Conservation (phyloP, 169 alveolate genomes). For the Perkinsus marinus region DNA sequence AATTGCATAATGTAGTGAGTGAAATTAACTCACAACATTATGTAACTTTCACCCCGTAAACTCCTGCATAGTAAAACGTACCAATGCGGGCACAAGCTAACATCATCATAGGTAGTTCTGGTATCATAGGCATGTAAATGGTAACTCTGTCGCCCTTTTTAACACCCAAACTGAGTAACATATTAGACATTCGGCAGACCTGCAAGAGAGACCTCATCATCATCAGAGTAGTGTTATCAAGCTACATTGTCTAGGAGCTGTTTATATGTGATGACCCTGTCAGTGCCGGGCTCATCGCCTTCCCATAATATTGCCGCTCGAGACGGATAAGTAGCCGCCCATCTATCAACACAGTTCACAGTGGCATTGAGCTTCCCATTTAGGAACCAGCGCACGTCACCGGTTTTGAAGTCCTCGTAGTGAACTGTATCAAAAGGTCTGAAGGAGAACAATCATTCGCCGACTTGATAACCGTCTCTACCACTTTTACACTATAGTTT, state of each 20-base stretch:
- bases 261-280: conserved; percentile 45
- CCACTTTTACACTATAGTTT: too few relatives aligned
- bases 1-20: too few relatives aligned
- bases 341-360: conserved; percentile 47
- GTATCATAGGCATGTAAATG: conserved; percentile 90
- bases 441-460: too few relatives aligned
- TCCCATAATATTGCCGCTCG: conserved; percentile 68
- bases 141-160: conserved; percentile 83
- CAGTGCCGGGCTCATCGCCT: conserved; percentile 62
- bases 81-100: conserved; percentile 87
- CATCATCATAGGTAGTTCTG: conserved; percentile 76
- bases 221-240: not conserved
- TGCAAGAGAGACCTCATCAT: not conserved
- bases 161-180: conserved; percentile 73
- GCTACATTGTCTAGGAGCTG: conserved; percentile 46
- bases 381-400: conserved; percentile 10
- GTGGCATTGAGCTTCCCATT: conserved; percentile 13
- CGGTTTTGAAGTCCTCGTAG: not conserved
- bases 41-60: too few relatives aligned
- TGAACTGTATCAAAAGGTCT: not conserved
- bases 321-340: conserved; percentile 71
- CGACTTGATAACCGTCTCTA: too few relatives aligned
- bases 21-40: too few relatives aligned
- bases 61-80: too few relatives aligned
- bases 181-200: conserved; percentile 73